Evolutionary conservation across 371 early-diverging fungal genomes (phyloP).

Genomic region (Mortierella sp.): DNA sequence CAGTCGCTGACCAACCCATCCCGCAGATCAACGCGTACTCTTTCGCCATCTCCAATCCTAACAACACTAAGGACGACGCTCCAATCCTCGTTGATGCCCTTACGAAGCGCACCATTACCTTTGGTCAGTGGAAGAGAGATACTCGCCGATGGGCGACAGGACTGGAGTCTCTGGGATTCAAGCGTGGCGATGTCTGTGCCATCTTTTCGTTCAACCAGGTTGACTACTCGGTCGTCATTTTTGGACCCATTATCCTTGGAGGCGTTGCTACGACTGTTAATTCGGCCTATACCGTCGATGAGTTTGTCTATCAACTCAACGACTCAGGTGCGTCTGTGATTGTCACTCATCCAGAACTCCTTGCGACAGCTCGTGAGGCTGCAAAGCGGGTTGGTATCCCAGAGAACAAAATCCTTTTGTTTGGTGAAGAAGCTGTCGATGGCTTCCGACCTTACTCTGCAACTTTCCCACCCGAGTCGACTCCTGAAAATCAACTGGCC

Average conservation of each 20-base stretch:
- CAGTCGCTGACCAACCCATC: conserved; percentile 31
- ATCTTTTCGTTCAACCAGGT: conserved; percentile 79
- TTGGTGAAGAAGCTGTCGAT: conserved; percentile 58
- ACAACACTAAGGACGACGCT: conserved; percentile 50
- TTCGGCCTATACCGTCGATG: conserved; percentile 78
- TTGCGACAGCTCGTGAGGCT: conserved; percentile 66
- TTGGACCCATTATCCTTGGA: conserved; percentile 65
- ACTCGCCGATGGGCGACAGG: conserved; percentile 75
- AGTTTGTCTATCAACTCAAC: conserved; percentile 77
- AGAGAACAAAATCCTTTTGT: conserved; percentile 59
- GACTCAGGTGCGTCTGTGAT: conserved; percentile 74
- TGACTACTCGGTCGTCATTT: conserved; percentile 61
- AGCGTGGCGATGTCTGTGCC: conserved; percentile 74
- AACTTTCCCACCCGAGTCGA: conserved; percentile 43
- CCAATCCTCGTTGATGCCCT: conserved; percentile 65
- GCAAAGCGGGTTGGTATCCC: conserved; percentile 66
- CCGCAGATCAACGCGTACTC: conserved; percentile 44
- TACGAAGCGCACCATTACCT: conserved; percentile 65
- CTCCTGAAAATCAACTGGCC: conserved; percentile 37
- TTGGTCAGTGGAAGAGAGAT: conserved; percentile 62
- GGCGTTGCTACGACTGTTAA: conserved; percentile 80
- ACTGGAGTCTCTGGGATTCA: conserved; percentile 69
- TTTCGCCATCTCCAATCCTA: conserved; percentile 41
- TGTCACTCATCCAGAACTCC: conserved; percentile 58
- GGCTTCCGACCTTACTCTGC: conserved; percentile 49